Conservation (phyloP, 192 early-diverging fungal species). For the Rhizophagus prolifer region DNA sequence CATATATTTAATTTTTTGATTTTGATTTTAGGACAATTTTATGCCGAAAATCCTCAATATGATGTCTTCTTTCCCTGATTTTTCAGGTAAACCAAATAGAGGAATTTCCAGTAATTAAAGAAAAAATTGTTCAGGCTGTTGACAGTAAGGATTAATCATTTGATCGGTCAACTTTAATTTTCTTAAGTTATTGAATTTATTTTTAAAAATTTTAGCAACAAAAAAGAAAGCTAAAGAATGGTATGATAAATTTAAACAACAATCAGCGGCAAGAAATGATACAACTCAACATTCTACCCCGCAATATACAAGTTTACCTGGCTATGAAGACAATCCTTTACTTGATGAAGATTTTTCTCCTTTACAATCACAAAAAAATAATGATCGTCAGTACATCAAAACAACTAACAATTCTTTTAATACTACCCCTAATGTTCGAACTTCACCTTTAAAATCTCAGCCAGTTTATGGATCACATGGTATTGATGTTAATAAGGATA, state of each 20-base stretch:
- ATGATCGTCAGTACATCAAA: neutral
- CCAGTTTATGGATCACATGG: neutral
- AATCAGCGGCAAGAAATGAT: neutral
- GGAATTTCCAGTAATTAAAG: constrained; percentile 58
- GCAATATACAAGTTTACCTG: constrained; percentile 25
- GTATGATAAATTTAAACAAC: constrained; percentile 51
- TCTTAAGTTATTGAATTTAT: neutral
- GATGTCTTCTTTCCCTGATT: constrained; percentile 33
- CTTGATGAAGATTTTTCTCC: constrained; percentile 19
- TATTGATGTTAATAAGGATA: neutral
- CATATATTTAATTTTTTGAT: neutral
- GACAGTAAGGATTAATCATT: constrained; percentile 41
- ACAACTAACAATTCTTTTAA: neutral
- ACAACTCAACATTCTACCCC: constrained; percentile 3
- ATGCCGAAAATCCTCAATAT: constrained; percentile 9
- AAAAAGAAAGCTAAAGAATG: constrained; percentile 59
- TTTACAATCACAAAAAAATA: neutral
- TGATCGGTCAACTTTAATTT: too few relatives aligned
- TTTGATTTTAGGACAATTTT: constrained; percentile 16
- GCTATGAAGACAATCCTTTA: constrained; percentile 19
- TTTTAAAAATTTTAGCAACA: constrained; percentile 40
- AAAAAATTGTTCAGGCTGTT: constrained; percentile 53
- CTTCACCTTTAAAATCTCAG: neutral
- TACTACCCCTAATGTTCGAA: neutral
- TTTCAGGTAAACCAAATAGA: constrained; percentile 32